Conservation (phyloP, 352 stramenopile genomes). For the Pythium sp. region DNA sequence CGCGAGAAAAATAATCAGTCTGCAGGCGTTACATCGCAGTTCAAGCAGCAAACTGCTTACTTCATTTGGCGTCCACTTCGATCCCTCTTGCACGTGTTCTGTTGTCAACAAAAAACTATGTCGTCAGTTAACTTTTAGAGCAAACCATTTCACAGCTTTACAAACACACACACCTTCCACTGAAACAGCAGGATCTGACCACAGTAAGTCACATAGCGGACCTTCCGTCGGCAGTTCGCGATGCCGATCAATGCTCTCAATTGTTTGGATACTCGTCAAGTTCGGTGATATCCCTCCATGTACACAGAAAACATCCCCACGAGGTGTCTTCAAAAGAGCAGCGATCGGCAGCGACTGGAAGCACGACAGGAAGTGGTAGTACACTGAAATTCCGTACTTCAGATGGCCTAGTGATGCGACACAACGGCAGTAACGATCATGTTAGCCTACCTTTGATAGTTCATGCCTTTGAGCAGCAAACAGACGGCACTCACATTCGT, state of each 20-base stretch:
- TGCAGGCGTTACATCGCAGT: not conserved
- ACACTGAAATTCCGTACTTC: constrained; percentile 79
- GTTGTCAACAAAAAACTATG: not conserved
- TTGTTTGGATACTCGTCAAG: constrained; percentile 43
- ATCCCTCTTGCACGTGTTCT: constrained; percentile 10
- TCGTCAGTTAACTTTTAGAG: not conserved
- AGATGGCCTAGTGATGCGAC: constrained; percentile 29
- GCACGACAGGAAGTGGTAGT: constrained; percentile 80
- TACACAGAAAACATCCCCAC: constrained; percentile 60
- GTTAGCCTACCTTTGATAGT: not conserved
- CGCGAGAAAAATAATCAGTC: not conserved
- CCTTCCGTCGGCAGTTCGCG: constrained; percentile 61
- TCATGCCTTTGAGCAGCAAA: not conserved
- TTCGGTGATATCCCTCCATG: constrained; percentile 70
- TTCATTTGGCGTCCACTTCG: constrained; percentile 32
- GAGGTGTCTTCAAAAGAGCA: constrained; percentile 43
- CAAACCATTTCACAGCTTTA: not conserved
- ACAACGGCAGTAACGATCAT: not conserved
- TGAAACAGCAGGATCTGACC: constrained; percentile 51
- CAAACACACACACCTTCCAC: constrained; percentile 16
- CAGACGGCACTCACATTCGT: constrained; percentile 48
- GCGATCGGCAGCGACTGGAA: constrained; percentile 75
- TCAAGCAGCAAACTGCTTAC: constrained; percentile 11
- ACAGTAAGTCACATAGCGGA: constrained; percentile 71
- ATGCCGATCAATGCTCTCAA: constrained; percentile 58